These are phyloP conservation scores for Penicillium nordicum DNA, from an alignment of 2,329 filamentous ascomycete species.

Conservation along the genomic window DNA sequence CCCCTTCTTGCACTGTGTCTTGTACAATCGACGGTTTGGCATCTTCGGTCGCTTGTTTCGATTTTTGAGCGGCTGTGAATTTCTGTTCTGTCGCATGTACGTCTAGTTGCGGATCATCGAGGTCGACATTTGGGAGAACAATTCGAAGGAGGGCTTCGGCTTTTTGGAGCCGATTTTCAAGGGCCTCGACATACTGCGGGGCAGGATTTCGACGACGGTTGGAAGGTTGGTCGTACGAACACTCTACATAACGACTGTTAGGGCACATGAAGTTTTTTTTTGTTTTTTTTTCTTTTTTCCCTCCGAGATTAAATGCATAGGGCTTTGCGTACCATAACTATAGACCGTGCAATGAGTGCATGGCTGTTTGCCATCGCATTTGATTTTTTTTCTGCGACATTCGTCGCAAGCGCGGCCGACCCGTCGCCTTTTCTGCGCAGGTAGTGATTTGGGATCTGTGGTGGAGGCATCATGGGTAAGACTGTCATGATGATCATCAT, in stretches of 20 bases:
- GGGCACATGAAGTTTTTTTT: conserved; percentile 2
- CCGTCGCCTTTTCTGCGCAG: conserved; percentile 71
- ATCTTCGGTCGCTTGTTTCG: conserved; percentile 21
- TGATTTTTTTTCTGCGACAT: conserved; percentile 81
- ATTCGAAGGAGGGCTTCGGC: conserved; percentile 76
- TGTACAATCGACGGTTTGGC: conserved; percentile 22
- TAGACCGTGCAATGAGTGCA: conserved; percentile 97
- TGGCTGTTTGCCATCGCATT: conserved; percentile 80
- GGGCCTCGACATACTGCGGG: conserved; percentile 86
- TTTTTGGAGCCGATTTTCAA: conserved; percentile 78
- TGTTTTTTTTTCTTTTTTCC: not conserved
- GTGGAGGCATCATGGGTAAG: conserved; percentile 22
- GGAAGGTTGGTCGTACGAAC: conserved; percentile 92
- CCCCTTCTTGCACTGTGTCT: conserved; percentile 38
- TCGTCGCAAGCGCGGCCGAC: conserved; percentile 80
- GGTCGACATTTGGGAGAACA: conserved; percentile 77
- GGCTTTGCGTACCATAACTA: conserved; percentile 73
- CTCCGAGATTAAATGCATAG: not conserved
- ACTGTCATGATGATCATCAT: conserved; percentile 17
- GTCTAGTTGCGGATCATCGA: conserved; percentile 82
- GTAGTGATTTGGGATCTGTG: conserved; percentile 39
- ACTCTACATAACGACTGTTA: conserved; percentile 58
- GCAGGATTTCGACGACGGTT: conserved; percentile 87
- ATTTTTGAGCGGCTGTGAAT: conserved; percentile 46
- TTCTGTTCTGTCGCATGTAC: conserved; percentile 68